Evolutionary conservation across 768 basidiomycete species (phyloP).

Genomic region (Russula dissimulans): DNA sequence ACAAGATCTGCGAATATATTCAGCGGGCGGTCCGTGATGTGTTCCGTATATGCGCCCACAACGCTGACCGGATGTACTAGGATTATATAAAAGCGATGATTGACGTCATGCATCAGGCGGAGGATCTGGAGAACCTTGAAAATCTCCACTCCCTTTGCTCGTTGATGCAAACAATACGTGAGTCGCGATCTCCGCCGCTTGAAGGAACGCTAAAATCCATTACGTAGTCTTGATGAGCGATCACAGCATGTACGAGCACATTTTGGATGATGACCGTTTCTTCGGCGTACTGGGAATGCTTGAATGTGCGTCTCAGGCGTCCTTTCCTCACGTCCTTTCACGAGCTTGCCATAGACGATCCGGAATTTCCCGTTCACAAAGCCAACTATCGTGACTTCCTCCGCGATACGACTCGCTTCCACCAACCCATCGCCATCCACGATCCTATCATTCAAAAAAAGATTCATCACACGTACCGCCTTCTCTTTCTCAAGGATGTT

Average conservation of each 20-base stretch:
- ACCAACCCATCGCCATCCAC: conserved; percentile 78
- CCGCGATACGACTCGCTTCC: conserved; percentile 70
- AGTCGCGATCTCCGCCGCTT: conserved; percentile 24
- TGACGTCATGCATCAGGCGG: conserved; percentile 76
- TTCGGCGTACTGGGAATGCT: conserved; percentile 92
- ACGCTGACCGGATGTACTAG: conserved; percentile 31
- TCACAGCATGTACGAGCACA: conserved; percentile 87
- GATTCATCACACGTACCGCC: conserved; percentile 93
- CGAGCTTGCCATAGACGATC: conserved; percentile 59
- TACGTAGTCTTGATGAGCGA: conserved; percentile 85
- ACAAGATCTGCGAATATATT: conserved; percentile 85
- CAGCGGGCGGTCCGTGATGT: conserved; percentile 58
- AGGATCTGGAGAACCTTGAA: conserved; percentile 85
- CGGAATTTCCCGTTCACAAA: conserved; percentile 93
- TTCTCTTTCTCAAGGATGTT: conserved; percentile 97
- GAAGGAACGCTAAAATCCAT: not conserved
- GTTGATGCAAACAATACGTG: conserved; percentile 92
- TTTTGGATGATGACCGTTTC: conserved; percentile 88
- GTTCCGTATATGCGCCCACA: not conserved
- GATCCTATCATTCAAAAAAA: conserved; percentile 72
- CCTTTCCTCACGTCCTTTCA: conserved; percentile 5
- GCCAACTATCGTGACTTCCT: conserved; percentile 96
- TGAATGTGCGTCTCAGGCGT: conserved; percentile 61
- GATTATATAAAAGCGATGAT: conserved; percentile 85
- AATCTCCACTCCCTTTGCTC: conserved; percentile 87